Evolutionary conservation across 2,329 filamentous ascomycete species (phyloP), one percentile per base, ranked within the genome.

Genomic region (Alternaria gansuensis): DNA sequence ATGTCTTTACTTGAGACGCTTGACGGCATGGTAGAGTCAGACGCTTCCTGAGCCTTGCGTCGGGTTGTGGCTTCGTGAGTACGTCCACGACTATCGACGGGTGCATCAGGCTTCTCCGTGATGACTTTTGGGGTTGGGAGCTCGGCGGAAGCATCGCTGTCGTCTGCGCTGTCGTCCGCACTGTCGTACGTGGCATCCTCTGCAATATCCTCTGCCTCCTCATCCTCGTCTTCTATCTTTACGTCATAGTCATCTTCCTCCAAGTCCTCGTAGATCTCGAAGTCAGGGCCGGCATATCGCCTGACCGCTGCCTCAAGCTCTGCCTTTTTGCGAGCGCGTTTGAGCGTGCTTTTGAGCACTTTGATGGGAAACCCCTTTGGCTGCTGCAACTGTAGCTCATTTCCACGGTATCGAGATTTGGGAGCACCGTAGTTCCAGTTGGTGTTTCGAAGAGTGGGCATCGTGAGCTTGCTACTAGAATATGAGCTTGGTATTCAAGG

Each of bases 361-460:
- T 51, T 51, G 24, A 60, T 54, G 7, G 58, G 58, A 23, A 60
- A 60, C 23, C 45, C 54, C 17, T 58, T 24, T 28, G 58, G 57
- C n/a, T 51, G 57, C 23, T 34, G 45, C 17, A 59, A 33, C 11
- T 51, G 34, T 11, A 59, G 52, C 5, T 59, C 52, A 23, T 36
- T 34, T 26, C 37, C 40, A 5, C 40, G 17, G 21, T 50, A 49
- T 23, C 33, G 51, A 13, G 51, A 40, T 33, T 55, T 59, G 17
- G 31, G n/a, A n/a, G 28, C 13, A 23, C 45, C 45, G 23, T 39
- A 45, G 17, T 54, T 28, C 40, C 45, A 51, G 17, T 51, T 26
- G 11, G 39, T 46, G n/a, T 51, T 40, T 8, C 7, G 39, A 7
- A 41, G 21, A 21, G 29, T 43, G 14, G 52, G 40, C 40, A 55